A percentile compares a stretch with the other conserved stretches of the same genome.
Evolutionary conservation across 139 green algal genomes (phyloP).

Genomic region (Coelastrella sp.): DNA sequence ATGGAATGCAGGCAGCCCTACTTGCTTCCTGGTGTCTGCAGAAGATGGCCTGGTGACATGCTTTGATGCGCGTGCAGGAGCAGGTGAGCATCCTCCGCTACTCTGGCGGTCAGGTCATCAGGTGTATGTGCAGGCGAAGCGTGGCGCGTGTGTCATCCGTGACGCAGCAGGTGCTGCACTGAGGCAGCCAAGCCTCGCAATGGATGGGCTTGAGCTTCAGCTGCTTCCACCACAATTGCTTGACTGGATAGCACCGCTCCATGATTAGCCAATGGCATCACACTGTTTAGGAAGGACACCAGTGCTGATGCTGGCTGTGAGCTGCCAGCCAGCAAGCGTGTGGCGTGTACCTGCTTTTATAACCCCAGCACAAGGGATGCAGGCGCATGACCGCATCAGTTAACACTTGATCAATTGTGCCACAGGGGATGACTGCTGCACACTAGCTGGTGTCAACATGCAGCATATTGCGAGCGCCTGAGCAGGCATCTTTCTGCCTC

Average conservation of each 20-base stretch:
- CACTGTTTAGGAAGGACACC: constrained; percentile 15
- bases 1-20: constrained; percentile 86
- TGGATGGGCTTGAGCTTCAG: not conserved
- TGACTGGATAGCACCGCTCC: no score
- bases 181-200: not conserved
- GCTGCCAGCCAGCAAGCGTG: not conserved
- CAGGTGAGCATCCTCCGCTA: constrained; percentile 41
- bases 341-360: not conserved
- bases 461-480: no score
- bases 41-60: constrained; percentile 83
- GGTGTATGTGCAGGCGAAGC: not conserved
- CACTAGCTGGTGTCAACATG: no score
- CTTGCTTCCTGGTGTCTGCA: constrained; percentile 87
- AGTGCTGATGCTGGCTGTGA: not conserved
- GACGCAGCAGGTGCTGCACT: not conserved
- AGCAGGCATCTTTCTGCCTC: no score
- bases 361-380: no score
- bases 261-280: not conserved
- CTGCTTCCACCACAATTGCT: not conserved
- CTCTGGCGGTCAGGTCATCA: not conserved
- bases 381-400: not conserved
- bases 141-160: not conserved
- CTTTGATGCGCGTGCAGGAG: constrained; percentile 76
- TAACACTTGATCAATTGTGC: not conserved
- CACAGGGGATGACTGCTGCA: no score